Percentiles rank a stretch among this genome's conserved stretches.
These are phyloP conservation scores for Fusarium continuum DNA, from an alignment of 2,329 filamentous ascomycete genomes.

Conservation along the genomic window DNA sequence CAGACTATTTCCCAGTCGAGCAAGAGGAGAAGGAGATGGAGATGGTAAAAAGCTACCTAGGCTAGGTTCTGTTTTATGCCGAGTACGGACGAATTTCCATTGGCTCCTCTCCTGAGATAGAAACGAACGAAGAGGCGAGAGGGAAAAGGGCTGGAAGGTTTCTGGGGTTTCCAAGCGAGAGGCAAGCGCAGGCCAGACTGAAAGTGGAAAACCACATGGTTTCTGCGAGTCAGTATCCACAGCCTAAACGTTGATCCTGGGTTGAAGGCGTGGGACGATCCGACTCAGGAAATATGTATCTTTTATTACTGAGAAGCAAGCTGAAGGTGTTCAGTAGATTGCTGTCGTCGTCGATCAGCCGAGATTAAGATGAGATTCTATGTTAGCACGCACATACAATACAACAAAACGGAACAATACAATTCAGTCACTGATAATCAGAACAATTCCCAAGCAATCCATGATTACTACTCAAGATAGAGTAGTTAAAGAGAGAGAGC, in stretches of 20 bases:
- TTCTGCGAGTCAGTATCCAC: slow-evolving; percentile 35
- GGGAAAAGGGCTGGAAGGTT: slow-evolving; percentile 2
- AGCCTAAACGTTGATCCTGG: slow-evolving; percentile 15
- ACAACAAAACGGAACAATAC: too few species aligned
- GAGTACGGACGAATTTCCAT: slow-evolving; percentile 17
- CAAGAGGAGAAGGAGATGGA: slow-evolving; percentile 8
- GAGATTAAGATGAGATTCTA: slow-evolving; percentile 14
- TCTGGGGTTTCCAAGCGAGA: slow-evolving; percentile 20
- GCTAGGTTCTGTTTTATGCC: slow-evolving; percentile 3
- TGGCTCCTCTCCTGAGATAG: slow-evolving; percentile 11
- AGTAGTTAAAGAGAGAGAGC: neutral
- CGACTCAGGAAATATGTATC: slow-evolving; percentile 10
- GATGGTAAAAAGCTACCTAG: neutral
- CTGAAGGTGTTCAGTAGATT: neutral
- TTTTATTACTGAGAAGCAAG: too few species aligned
- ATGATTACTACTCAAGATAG: neutral
- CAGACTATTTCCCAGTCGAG: slow-evolving; percentile 11
- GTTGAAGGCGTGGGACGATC: slow-evolving; percentile 4
- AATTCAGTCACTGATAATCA: too few species aligned
- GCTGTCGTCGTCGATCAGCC: slow-evolving; percentile 17
- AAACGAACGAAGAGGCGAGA: neutral
- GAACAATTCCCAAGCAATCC: slow-evolving; percentile 1
- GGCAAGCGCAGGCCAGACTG: neutral
- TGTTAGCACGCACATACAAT: too few species aligned
- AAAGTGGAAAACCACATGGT: slow-evolving; percentile 32